phyloP scores from a whole-genome alignment of 2,329 filamentous ascomycete genomes.

The Epichloe festucae region DNA sequence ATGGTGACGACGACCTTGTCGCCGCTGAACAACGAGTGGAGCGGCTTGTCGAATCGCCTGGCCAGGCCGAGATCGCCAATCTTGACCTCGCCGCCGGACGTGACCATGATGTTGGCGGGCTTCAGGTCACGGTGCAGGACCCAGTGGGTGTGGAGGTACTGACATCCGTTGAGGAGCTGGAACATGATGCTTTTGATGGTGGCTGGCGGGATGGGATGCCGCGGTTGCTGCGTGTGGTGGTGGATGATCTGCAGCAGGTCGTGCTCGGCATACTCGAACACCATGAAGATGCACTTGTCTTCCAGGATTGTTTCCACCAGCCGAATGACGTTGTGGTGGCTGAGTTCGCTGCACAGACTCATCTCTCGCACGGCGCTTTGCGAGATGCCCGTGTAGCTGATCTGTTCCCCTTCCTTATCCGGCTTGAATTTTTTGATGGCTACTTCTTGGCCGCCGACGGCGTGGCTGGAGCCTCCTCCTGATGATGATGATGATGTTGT shows the following conservation, averaged over 20 bases:
- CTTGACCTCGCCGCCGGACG: slow-evolving; percentile 75
- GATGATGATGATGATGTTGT: no score
- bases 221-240: slow-evolving; percentile 81
- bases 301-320: slow-evolving; percentile 93
- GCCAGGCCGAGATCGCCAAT: slow-evolving; percentile 92
- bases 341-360: slow-evolving; percentile 86
- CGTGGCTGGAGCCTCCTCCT: slow-evolving; percentile 19
- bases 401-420: slow-evolving; percentile 89
- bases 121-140: slow-evolving; percentile 94
- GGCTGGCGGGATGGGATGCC: slow-evolving; percentile 74
- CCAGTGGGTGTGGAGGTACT: slow-evolving; percentile 95
- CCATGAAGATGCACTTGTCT: slow-evolving; percentile 99
- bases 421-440: slow-evolving; percentile 99
- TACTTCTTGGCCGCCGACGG: slow-evolving; percentile 57
- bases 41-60: slow-evolving; percentile 82
- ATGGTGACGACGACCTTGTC: slow-evolving; percentile 99
- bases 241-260: slow-evolving; percentile 96
- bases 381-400: slow-evolving; percentile 94
- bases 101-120: slow-evolving; percentile 98
- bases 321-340: slow-evolving; percentile 78
- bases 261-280: slow-evolving; percentile 97
- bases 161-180: slow-evolving; percentile 85
- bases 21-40: slow-evolving; percentile 81
- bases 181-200: slow-evolving; percentile 93
- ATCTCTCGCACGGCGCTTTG: slow-evolving; percentile 96